These are phyloP conservation scores for Eleusine coracana DNA, from an alignment of 176 grass and related monocot species.

Conservation along the genomic window DNA sequence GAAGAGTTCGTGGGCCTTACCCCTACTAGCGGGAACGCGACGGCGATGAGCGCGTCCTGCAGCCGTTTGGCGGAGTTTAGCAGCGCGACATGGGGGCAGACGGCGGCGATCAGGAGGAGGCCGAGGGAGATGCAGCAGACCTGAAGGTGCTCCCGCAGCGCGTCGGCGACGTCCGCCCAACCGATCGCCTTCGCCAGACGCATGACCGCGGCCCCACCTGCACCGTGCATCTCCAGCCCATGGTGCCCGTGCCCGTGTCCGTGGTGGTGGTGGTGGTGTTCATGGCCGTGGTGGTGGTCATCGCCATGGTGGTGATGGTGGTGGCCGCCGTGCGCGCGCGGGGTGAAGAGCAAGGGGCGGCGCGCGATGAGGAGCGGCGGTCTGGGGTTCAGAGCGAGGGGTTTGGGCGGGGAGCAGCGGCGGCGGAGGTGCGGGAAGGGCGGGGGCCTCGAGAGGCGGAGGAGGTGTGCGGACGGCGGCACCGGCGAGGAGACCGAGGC, in stretches of 20 bases:
- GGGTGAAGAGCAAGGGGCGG: constrained; percentile 26
- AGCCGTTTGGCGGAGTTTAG: constrained; percentile 39
- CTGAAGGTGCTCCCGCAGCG: constrained; percentile 83
- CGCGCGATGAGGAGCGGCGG: constrained; percentile 35
- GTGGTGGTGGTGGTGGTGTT: constrained; percentile 24
- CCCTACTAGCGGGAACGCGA: constrained; percentile 97
- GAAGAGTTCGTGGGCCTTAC: constrained; percentile 42
- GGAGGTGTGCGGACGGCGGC: constrained; percentile 23
- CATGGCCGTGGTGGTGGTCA: background rate
- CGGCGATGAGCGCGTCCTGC: constrained; percentile 62
- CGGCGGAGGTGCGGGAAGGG: constrained; percentile 46
- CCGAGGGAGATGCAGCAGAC: constrained; percentile 86
- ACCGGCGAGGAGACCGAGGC: constrained; percentile 24
- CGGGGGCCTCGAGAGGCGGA: constrained; percentile 32
- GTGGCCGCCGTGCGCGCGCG: constrained; percentile 50
- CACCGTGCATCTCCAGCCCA: constrained; percentile 20
- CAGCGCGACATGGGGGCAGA: constrained; percentile 56
- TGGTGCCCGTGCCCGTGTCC: constrained; percentile 29
- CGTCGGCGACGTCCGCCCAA: constrained; percentile 71
- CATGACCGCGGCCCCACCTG: constrained; percentile 56
- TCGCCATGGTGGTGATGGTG: background rate
- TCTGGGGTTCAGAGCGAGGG: background rate
- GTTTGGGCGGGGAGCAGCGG: constrained; percentile 18
- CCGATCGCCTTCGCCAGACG: constrained; percentile 73
- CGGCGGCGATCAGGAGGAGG: constrained; percentile 75